Evolutionary conservation across 2,329 filamentous ascomycete species (phyloP).

Genomic region (Colletotrichum abscissum): DNA sequence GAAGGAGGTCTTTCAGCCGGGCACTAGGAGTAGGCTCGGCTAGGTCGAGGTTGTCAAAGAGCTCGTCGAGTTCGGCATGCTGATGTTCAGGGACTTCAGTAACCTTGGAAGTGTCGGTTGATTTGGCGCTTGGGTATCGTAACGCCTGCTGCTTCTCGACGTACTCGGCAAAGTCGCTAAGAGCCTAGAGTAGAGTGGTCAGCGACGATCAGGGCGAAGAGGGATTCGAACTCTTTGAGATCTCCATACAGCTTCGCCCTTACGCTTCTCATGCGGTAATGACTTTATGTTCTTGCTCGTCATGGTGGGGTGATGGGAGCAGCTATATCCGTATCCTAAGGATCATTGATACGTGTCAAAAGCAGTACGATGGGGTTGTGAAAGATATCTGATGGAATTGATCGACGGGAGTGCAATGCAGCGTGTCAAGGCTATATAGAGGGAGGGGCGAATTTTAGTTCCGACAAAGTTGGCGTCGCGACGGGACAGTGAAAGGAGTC

Average conservation of each 20-base stretch:
- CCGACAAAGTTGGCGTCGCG: conserved; percentile 1
- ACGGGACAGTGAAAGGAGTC: conserved; percentile 22
- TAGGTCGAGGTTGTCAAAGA: conserved; percentile 89
- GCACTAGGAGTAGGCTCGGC: conserved; percentile 72
- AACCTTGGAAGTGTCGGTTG: conserved; percentile 42
- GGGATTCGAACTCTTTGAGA: neutral
- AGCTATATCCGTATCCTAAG: conserved; percentile 41
- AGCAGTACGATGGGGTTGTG: neutral
- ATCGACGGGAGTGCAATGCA: neutral
- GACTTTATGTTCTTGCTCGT: conserved; percentile 68
- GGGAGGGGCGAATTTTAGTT: conserved; percentile 20
- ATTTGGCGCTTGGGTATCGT: conserved; percentile 64
- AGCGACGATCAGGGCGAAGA: conserved; percentile 7
- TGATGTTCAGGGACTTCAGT: conserved; percentile 62
- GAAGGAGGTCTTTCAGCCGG: conserved; percentile 80
- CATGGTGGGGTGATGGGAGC: conserved; percentile 53
- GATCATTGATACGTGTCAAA: conserved; percentile 41
- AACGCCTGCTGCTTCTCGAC: conserved; percentile 92
- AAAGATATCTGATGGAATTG: neutral
- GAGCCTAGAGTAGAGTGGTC: conserved; percentile 61
- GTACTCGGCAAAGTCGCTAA: conserved; percentile 97
- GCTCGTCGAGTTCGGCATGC: conserved; percentile 89
- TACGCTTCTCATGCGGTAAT: conserved; percentile 81
- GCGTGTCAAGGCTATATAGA: conserved; percentile 13
- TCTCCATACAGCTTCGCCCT: conserved; percentile 81